Percentiles rank a stretch among this genome's conserved stretches.
These are phyloP conservation scores for Chlorella variabilis DNA, from an alignment of 163 green algal species.

Conservation along the genomic window DNA sequence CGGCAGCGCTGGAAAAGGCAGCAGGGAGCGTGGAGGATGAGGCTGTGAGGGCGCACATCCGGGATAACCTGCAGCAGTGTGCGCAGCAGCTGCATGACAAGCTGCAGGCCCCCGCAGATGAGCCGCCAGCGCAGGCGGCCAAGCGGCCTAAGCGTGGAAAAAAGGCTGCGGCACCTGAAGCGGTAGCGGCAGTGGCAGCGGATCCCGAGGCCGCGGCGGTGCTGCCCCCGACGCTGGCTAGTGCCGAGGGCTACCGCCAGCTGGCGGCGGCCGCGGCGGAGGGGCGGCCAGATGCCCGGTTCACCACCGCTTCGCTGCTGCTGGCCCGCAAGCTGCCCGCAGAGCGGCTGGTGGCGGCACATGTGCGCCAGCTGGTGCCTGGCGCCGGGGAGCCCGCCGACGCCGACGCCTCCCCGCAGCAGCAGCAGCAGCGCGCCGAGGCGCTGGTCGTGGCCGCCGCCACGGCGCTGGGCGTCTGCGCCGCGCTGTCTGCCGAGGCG, in stretches of 20 bases:
- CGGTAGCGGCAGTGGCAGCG: background rate
- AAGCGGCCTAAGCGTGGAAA: conserved; percentile 2
- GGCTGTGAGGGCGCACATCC: background rate
- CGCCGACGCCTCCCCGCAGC: background rate
- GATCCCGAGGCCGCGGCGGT: background rate
- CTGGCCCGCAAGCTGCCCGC: background rate
- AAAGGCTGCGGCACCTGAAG: background rate
- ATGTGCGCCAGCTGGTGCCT: background rate
- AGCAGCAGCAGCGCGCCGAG: background rate
- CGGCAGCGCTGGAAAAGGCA: conserved; percentile 7
- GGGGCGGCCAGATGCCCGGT: conserved; percentile 9
- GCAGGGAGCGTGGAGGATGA: background rate
- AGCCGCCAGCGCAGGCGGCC: background rate
- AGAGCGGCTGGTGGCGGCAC: background rate
- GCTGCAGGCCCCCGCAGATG: background rate
- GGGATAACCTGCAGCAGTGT: conserved; percentile 8
- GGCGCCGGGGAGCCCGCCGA: background rate
- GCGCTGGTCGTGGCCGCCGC: background rate
- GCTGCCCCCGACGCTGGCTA: background rate
- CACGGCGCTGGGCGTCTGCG: background rate
- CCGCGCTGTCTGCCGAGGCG: conserved; percentile 5
- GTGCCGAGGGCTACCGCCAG: background rate
- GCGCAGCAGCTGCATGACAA: conserved; percentile 14
- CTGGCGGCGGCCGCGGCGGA: background rate
- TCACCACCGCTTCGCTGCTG: conserved; percentile 14